phyloP scores from a whole-genome alignment of 108 stramenopile species.

The Poteriospumella lacustris region DNA sequence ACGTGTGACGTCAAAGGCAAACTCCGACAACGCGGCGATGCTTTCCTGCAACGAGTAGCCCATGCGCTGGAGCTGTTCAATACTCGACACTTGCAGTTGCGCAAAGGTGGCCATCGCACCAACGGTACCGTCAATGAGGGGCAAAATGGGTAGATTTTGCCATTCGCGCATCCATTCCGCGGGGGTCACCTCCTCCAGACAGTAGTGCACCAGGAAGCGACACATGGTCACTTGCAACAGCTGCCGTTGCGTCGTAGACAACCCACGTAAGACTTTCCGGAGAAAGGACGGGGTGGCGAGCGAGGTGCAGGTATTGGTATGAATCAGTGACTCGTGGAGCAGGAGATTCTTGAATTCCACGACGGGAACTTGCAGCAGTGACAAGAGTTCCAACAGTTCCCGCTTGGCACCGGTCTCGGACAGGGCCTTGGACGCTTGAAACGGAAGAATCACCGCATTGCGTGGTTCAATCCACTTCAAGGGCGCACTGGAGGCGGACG shows the following conservation, averaged over 20 bases:
- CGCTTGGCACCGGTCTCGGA: background rate
- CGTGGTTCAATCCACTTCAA: background rate
- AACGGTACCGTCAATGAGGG: background rate
- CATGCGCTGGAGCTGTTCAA: background rate
- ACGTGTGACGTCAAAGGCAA: background rate
- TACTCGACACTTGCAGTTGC: background rate
- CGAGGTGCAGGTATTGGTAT: background rate
- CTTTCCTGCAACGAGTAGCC: background rate
- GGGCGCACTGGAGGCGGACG: too few relatives aligned
- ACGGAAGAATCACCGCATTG: background rate
- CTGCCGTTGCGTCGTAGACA: background rate
- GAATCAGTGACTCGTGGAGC: background rate
- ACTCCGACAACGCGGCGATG: background rate
- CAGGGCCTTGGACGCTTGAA: background rate
- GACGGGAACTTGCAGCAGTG: background rate
- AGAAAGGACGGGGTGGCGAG: background rate
- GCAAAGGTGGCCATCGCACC: background rate
- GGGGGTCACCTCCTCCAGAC: background rate
- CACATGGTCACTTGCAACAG: background rate
- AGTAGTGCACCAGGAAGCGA: background rate
- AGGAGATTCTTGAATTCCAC: background rate
- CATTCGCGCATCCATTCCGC: background rate
- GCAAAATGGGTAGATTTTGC: conserved; percentile 18
- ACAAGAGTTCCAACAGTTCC: background rate
- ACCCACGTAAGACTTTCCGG: background rate